Conservation (phyloP, 1,139 yeast species). For the Pichia sp. region DNA sequence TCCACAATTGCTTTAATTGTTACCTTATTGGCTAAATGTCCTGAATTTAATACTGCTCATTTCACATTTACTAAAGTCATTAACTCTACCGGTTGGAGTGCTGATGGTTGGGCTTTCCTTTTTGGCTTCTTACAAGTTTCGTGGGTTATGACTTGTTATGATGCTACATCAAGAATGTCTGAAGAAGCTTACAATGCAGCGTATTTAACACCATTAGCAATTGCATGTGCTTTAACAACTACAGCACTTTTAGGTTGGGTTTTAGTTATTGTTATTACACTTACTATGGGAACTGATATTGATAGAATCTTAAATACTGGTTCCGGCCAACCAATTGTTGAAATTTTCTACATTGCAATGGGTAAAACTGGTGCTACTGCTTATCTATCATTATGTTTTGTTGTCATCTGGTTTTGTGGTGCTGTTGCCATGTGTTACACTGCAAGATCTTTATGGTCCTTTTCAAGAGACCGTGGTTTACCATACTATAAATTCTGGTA, state of each 20-base stretch:
- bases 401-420: constrained; percentile 33
- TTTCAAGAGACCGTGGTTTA: constrained; percentile 38
- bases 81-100: constrained; percentile 31
- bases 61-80: constrained; percentile 27
- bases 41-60: constrained; percentile 27
- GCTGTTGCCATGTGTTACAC: constrained; percentile 32
- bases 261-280: constrained; percentile 29
- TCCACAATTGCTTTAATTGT: constrained; percentile 34
- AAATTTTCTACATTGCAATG: constrained; percentile 43
- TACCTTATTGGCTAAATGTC: constrained; percentile 30
- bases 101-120: constrained; percentile 32
- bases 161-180: constrained; percentile 39
- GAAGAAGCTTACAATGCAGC: constrained; percentile 47
- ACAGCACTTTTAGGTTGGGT: constrained; percentile 33
- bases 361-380: constrained; percentile 51
- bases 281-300: constrained; percentile 42
- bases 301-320: constrained; percentile 32
- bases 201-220: constrained; percentile 30
- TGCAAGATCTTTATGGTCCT: constrained; percentile 33
- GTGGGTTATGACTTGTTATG: constrained; percentile 35
- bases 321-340: constrained; percentile 47
- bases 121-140: constrained; percentile 33
- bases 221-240: constrained; percentile 30
- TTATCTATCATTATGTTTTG: constrained; percentile 41
- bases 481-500: constrained; percentile 35